Base-by-base conservation (phyloP, 305 asterid species). In the Ilex paraguariensis region DNA sequence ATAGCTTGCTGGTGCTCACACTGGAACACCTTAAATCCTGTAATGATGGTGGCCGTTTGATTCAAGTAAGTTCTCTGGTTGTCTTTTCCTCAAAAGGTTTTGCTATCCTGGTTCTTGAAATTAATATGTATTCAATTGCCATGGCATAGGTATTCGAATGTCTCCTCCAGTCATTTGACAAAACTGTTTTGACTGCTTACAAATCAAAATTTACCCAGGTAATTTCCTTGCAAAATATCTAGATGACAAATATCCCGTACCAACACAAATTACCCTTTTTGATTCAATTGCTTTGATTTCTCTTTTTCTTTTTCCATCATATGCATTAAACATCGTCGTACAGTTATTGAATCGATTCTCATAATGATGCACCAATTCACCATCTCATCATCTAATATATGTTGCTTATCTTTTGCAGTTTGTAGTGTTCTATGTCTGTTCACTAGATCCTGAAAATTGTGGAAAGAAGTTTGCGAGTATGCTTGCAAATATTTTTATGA, bases 181-280 rank as follows among this genome's bases (percentile, higher is more conserved):
- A 62, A 77, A 90, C 99, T 68, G 81, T 90, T 68, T 72, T 90
- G 82, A 84, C 90, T 32, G 88, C 95, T 2, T 82, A 90, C 72
- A 93, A 90, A 70, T 77, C 99, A 59, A 93, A 87, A 77, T 93
- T 93, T 81, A 82, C 93, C 32, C 99, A 93, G 97, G 99, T 93
- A 82, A 53, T 59, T 70, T 17, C 42, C 56, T 57, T 57, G 2
- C 68, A 21, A 67, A 52, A 0, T 36, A 36, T 8, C 42, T 36
- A 5, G 10, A 7, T 46, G 52, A 46, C 13, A 46, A 46, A 8
- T 36, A 4, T 36, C 42, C 6, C 1, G 42, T 36, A 36, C 7
- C 6, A 36, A 4, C 42, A 36, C 7, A 4, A 36, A 5, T 21
- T 56, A 13, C 10, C 31, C 33, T 32, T 14, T 65, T 54, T 52